Percentiles rank a stretch among this genome's conserved stretches.
These are phyloP conservation scores for Euphorbia lathyris DNA, from an alignment of 345 rosid genomes.

Conservation along the genomic window DNA sequence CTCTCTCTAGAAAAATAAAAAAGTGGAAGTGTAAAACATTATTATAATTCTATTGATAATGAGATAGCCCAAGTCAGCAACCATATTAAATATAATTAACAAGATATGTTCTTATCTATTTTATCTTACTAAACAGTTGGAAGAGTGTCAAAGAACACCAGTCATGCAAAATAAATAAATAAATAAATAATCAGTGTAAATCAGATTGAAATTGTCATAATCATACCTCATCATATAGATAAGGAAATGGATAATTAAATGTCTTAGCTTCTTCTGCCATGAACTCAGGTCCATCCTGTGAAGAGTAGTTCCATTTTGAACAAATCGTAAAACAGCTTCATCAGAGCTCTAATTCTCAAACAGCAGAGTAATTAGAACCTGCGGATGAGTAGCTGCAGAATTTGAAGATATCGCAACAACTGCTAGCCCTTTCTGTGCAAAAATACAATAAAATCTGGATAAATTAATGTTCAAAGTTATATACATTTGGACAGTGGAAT, in stretches of 20 bases:
- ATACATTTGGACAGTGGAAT: constrained; percentile 1
- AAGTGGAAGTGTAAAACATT: too few species aligned
- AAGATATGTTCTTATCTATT: neutral
- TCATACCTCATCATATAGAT: constrained; percentile 73
- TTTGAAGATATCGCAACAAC: constrained; percentile 91
- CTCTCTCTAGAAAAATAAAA: too few species aligned
- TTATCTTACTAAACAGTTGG: neutral
- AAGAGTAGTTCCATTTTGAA: constrained; percentile 24
- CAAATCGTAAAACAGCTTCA: constrained; percentile 26
- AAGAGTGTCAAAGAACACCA: neutral
- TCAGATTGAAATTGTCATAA: constrained; percentile 1
- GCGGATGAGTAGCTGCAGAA: constrained; percentile 76
- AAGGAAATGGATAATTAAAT: constrained; percentile 75
- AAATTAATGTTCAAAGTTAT: constrained; percentile 1
- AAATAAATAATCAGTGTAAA: neutral
- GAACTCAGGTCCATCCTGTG: constrained; percentile 87
- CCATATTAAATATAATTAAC: neutral
- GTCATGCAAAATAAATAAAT: neutral
- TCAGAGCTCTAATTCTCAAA: constrained; percentile 31
- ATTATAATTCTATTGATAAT: too few species aligned
- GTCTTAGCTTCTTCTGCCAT: constrained; percentile 84
- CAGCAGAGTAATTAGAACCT: constrained; percentile 48
- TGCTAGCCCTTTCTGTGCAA: constrained; percentile 82
- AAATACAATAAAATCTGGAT: neutral
- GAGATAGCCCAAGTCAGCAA: neutral